Conservation (phyloP, 495 filamentous ascomycete genomes). For the Xylaria castorea region DNA sequence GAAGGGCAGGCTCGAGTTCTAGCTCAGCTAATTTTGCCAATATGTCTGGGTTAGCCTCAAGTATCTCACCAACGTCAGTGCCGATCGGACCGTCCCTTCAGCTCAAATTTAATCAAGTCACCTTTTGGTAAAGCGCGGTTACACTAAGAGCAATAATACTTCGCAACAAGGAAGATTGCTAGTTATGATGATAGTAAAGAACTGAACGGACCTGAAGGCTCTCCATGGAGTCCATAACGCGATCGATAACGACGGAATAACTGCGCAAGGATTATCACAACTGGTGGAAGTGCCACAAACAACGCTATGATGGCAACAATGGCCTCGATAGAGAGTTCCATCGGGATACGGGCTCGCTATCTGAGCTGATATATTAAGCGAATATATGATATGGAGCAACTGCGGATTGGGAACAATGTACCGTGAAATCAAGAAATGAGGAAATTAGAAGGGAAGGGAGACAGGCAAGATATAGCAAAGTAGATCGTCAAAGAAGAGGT, state of each 20-base stretch:
- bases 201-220: not conserved
- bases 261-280: not conserved
- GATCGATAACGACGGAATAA: not conserved
- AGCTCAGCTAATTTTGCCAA: not conserved
- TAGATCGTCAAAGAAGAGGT: too few species aligned
- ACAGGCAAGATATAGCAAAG: too few species aligned
- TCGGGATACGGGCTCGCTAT: not conserved
- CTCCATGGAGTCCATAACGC: not conserved
- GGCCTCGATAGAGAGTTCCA: conserved; percentile 9
- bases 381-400: not conserved
- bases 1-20: not conserved
- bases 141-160: not conserved
- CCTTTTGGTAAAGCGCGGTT: too few species aligned
- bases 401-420: too few species aligned
- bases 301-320: conserved; percentile 9
- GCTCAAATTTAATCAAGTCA: too few species aligned
- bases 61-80: too few species aligned
- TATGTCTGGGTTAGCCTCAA: not conserved
- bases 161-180: not conserved
- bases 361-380: not conserved
- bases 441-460: too few species aligned
- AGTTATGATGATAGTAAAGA: not conserved
- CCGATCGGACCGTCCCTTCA: too few species aligned
- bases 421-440: too few species aligned
- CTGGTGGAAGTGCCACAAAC: not conserved